Base-by-base conservation (phyloP, 192 early-diverging fungal genomes). In the Lobulomyces angularis region DNA sequence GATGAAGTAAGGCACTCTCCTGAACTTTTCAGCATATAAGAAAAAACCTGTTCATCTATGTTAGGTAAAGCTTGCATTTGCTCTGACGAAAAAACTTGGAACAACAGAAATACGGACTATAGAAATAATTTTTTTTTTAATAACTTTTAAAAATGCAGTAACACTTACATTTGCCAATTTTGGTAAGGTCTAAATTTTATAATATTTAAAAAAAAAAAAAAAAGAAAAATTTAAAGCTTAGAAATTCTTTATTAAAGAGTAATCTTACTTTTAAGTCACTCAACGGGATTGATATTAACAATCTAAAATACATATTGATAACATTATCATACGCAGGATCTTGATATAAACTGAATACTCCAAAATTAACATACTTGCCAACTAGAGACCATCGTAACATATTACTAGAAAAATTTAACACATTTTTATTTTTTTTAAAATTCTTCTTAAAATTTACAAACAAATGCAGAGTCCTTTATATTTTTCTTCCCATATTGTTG, bases 361-460 rank as follows among this genome's bases (percentile, higher is more conserved):
- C 86, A 62, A 93, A 88, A 27, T 82, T 84, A 29, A 90, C 83
- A 51, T 90, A 93, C 38, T 76, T 69, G 42, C 89, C 89, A 3
- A 71, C 58, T 1, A 90, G 49, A 16, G 82, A 65, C 3, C 68
- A 67, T 30, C 67, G 67, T 42, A 90, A 46, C 1, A 82, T 84
- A 36, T 48, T 48, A 8, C 57, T 59, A 29, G 6, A 32, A 32
- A 32, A 32, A 32, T 12, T 12, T 12, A 32, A 16, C 12, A 12
- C 12, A 41, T 8, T 9, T 5, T 1, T 12, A 53, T 12, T n/a
- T 29, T 27, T 21, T 7, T 19, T 27, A 16, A 12, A 8, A n/a
- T 3, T 3, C 20, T 48, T 27, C 19, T 17, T 45, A 12, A 3
- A n/a, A 37, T 61, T 45, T 40, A 65, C 63, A 90, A 84, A 52